Conservation (phyloP, 2,329 filamentous ascomycete species). For the Ophiostoma montium region DNA sequence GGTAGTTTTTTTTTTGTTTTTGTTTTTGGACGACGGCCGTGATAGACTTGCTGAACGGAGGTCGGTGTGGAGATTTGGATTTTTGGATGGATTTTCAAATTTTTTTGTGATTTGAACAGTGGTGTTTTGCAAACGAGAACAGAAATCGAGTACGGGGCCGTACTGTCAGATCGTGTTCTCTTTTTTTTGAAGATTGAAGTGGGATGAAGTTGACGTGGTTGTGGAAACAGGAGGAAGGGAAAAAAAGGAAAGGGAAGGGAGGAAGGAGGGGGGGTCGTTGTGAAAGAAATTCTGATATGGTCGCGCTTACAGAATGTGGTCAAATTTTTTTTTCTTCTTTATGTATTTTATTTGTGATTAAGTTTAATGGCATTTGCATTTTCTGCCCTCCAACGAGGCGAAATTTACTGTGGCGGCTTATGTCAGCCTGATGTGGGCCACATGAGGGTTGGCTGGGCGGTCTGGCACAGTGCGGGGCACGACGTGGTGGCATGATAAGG, state of each 20-base stretch:
- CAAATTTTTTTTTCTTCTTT: conserved; percentile 1
- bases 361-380: not conserved
- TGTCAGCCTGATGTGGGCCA: not conserved
- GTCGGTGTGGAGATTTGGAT: conserved; percentile 19
- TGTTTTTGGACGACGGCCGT: conserved; percentile 9
- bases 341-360: not conserved
- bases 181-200: conserved; percentile 19
- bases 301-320: not conserved
- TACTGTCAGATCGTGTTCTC: conserved; percentile 24
- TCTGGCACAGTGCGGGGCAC: conserved; percentile 1
- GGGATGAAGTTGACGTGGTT: conserved; percentile 4
- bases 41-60: conserved; percentile 11
- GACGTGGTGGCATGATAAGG: not conserved
- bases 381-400: not conserved
- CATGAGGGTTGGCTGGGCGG: conserved; percentile 2
- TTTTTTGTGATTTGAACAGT: conserved; percentile 43
- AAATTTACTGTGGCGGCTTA: not conserved
- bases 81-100: conserved; percentile 40
- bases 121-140: conserved; percentile 40
- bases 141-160: conserved; percentile 44
- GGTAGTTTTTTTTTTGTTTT: conserved; percentile 10
- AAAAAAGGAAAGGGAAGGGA: not conserved
- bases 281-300: not conserved
- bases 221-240: not conserved
- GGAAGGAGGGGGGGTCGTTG: not conserved